Conservation (phyloP, 2,329 filamentous ascomycete species). For the Scedosporium apiospermum region DNA sequence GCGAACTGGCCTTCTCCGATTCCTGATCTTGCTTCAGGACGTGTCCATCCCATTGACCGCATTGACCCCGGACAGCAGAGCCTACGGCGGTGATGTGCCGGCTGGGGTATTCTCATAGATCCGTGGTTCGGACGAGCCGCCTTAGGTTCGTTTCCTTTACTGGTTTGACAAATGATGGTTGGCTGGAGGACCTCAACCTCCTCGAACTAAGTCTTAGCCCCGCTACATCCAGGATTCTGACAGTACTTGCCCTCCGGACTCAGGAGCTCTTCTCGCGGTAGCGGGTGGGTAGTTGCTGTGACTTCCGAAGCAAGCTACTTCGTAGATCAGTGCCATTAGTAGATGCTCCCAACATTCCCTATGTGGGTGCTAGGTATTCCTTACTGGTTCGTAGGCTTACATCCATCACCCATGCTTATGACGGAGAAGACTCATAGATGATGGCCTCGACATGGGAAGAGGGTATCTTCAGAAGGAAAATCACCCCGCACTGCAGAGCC, state of each 20-base stretch:
- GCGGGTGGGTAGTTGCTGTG: neutral
- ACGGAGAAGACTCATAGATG: no score
- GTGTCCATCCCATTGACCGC: neutral
- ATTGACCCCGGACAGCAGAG: neutral
- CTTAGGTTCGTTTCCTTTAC: neutral
- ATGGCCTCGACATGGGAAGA: no score
- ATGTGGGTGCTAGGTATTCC: no score
- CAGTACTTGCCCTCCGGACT: neutral
- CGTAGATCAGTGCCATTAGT: no score
- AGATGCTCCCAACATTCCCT: no score
- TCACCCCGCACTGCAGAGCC: neutral
- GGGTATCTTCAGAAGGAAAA: neutral
- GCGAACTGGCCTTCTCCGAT: neutral
- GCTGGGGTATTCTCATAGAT: neutral
- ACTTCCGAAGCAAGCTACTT: neutral
- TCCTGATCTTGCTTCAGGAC: neutral
- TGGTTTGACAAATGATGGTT: neutral
- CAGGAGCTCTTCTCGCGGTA: neutral
- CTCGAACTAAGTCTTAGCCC: neutral
- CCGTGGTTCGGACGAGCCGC: neutral
- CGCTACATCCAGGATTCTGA: neutral
- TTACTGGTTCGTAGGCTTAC: no score
- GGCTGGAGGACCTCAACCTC: neutral
- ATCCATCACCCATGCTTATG: no score
- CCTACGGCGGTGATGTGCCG: neutral